Percentiles rank a stretch among this genome's conserved stretches.
Evolutionary conservation across 2,329 filamentous ascomycete species (phyloP).

Genomic region (Xylaria sp.): DNA sequence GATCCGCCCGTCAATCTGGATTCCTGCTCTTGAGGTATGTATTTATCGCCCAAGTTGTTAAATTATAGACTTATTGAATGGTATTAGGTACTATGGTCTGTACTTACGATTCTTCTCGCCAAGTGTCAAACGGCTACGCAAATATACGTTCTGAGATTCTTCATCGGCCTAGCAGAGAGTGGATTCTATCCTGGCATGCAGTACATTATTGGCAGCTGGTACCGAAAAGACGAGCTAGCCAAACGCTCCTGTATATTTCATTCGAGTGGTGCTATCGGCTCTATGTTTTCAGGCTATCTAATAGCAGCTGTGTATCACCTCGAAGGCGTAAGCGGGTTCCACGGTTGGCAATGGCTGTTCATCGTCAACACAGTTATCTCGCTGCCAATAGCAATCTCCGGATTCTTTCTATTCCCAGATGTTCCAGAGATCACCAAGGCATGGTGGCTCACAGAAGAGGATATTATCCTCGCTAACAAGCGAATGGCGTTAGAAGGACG

Average conservation of each 20-base stretch:
- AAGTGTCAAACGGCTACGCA: conserved; percentile 51
- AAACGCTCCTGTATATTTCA: conserved; percentile 59
- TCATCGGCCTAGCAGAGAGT: conserved; percentile 51
- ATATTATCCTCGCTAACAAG: conserved; percentile 54
- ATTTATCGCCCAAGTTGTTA: background rate
- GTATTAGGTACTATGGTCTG: conserved; percentile 46
- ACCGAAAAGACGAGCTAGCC: conserved; percentile 55
- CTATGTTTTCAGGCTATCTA: conserved; percentile 63
- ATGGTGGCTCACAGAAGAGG: conserved; percentile 54
- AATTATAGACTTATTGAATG: background rate
- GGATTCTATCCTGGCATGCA: conserved; percentile 50
- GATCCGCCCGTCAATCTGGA: conserved; percentile 53
- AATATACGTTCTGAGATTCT: conserved; percentile 52
- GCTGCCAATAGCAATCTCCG: conserved; percentile 62
- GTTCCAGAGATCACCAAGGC: conserved; percentile 54
- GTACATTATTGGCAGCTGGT: conserved; percentile 54
- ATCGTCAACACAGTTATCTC: conserved; percentile 66
- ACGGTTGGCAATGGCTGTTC: conserved; percentile 67
- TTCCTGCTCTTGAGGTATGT: conserved; percentile 50
- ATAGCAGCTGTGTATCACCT: conserved; percentile 65
- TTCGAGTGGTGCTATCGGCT: conserved; percentile 46
- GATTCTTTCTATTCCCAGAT: conserved; percentile 58
- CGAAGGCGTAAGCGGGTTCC: conserved; percentile 58
- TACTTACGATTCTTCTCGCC: conserved; percentile 50
- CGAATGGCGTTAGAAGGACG: conserved; percentile 60